Evolutionary conservation across 163 green algal genomes (phyloP).

Genomic region (Chlorella variabilis): DNA sequence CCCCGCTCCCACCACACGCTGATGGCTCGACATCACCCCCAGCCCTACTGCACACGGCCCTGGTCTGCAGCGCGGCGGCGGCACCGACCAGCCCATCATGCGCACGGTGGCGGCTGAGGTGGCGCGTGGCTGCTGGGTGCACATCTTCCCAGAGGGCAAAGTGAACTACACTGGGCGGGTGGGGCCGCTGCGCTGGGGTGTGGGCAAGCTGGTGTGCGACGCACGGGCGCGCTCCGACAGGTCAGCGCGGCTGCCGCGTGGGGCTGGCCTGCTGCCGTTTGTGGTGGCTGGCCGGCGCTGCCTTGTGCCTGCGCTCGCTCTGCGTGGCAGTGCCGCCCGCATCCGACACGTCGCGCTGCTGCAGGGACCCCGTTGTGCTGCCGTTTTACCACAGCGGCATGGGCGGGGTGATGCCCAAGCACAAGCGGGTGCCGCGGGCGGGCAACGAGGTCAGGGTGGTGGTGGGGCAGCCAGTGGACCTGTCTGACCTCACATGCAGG

Average conservation of each 20-base stretch:
- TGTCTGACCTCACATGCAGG: constrained; percentile 67
- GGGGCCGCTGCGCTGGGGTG: constrained; percentile 70
- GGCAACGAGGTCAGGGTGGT: constrained; percentile 70
- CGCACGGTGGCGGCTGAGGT: constrained; percentile 52
- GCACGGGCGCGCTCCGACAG: constrained; percentile 21
- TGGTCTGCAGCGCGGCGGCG: constrained; percentile 49
- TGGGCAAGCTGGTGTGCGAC: constrained; percentile 87
- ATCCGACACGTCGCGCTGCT: constrained; percentile 15
- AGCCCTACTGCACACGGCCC: too few relatives aligned
- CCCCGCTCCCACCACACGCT: too few relatives aligned
- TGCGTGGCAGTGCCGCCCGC: too few relatives aligned
- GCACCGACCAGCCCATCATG: constrained; percentile 81
- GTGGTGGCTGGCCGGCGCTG: neutral
- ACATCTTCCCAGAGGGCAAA: constrained; percentile 91
- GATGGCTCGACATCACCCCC: too few relatives aligned
- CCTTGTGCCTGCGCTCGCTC: too few relatives aligned
- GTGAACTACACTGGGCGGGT: constrained; percentile 64
- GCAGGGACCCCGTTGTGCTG: constrained; percentile 75
- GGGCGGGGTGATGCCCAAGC: constrained; percentile 62
- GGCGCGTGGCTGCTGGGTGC: constrained; percentile 80
- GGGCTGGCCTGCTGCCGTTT: neutral
- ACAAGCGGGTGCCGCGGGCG: constrained; percentile 43
- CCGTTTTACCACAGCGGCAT: constrained; percentile 89
- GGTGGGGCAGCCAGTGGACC: constrained; percentile 75
- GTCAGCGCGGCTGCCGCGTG: too few relatives aligned